phyloP scores from a whole-genome alignment of 257 asterid species.

The Osmanthus fragrans region DNA sequence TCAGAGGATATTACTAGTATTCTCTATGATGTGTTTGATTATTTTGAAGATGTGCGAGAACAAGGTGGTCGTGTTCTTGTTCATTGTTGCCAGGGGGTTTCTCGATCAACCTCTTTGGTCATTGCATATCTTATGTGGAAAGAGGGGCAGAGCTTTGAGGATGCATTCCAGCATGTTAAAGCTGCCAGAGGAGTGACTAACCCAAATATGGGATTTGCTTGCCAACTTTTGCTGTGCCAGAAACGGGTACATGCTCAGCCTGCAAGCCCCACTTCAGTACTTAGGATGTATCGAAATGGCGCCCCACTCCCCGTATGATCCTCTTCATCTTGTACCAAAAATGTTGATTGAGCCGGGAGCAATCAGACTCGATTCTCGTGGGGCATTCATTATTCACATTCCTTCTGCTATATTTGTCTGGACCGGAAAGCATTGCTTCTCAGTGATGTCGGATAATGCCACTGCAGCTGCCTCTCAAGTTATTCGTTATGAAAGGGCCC shows the following conservation, averaged over 20 bases:
- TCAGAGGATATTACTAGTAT: slow-evolving; percentile 92
- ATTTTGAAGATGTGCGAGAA: slow-evolving; percentile 86
- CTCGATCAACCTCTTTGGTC: slow-evolving; percentile 90
- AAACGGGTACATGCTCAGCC: slow-evolving; percentile 90
- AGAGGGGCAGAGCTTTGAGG: slow-evolving; percentile 73
- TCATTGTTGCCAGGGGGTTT: slow-evolving; percentile 92
- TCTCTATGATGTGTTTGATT: slow-evolving; percentile 87
- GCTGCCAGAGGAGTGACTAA: slow-evolving; percentile 85
- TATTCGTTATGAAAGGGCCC: slow-evolving; percentile 71
- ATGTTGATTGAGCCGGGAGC: slow-evolving; percentile 45
- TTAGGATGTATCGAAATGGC: slow-evolving; percentile 79
- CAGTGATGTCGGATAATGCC: slow-evolving; percentile 71
- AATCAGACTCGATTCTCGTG: slow-evolving; percentile 76
- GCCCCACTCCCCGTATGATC: slow-evolving; percentile 92
- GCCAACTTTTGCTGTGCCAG: slow-evolving; percentile 69
- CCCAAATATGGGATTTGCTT: slow-evolving; percentile 90
- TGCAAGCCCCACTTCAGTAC: slow-evolving; percentile 73
- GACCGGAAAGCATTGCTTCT: slow-evolving; percentile 66
- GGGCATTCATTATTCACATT: slow-evolving; percentile 78
- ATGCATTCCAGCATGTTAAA: slow-evolving; percentile 82
- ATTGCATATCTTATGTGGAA: slow-evolving; percentile 98
- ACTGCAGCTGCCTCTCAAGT: slow-evolving; percentile 74
- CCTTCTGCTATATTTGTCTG: slow-evolving; percentile 78
- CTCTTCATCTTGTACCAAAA: slow-evolving; percentile 69
- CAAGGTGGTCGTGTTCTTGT: slow-evolving; percentile 86